Conservation (phyloP, 164 flowering plant genomes). For the Dillenia suffruticosa region DNA sequence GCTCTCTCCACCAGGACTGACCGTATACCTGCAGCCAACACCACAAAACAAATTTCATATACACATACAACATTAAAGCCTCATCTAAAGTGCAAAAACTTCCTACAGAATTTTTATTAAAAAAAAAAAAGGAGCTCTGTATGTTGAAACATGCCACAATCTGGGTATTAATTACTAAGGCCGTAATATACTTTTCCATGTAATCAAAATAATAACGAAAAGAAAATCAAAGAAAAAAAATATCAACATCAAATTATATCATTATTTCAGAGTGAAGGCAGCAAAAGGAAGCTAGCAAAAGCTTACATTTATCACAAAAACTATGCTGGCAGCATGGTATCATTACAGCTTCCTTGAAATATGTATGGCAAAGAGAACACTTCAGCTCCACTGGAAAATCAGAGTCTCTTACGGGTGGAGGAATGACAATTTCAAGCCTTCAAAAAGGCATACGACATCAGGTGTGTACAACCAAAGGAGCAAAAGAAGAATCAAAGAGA, state of each 20-base stretch:
- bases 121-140: background rate
- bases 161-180: background rate
- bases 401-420: constrained; percentile 18
- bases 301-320: constrained; percentile 71
- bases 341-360: constrained; percentile 73
- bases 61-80: background rate
- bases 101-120: background rate
- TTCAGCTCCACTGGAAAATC: constrained; percentile 60
- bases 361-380: constrained; percentile 56
- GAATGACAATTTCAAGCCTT: constrained; percentile 10
- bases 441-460: constrained; percentile 1
- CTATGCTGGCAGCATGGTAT: constrained; percentile 88
- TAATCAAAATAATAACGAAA: background rate
- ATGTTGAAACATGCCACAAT: background rate
- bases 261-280: background rate
- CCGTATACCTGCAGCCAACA: constrained; percentile 46
- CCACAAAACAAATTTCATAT: background rate
- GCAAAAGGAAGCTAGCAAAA: background rate
- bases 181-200: too few species aligned
- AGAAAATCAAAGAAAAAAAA: background rate
- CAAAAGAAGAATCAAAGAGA: constrained; percentile 1
- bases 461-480: constrained; percentile 5
- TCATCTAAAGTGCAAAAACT: background rate
- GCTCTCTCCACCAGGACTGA: constrained; percentile 37
- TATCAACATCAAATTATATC: background rate